phyloP scores from a whole-genome alignment of 306 rosid genomes.

The Lathyrus aphaca region DNA sequence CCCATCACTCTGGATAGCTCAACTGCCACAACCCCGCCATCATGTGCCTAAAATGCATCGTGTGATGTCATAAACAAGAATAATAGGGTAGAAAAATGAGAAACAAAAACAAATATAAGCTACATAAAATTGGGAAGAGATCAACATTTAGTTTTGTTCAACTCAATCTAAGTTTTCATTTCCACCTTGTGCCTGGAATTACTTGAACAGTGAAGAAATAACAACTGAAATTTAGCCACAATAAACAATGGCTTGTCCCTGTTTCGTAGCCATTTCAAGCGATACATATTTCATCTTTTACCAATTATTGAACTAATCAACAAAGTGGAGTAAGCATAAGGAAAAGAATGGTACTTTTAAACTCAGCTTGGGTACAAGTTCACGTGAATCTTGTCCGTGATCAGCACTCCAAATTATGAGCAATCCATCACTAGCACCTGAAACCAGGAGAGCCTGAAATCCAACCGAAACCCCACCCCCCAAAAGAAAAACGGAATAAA shows the following conservation, averaged over 20 bases:
- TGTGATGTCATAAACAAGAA: slow-evolving; percentile 37
- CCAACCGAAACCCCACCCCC: slow-evolving; percentile 34
- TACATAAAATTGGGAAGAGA: slow-evolving; percentile 16
- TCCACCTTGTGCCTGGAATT: slow-evolving; percentile 8
- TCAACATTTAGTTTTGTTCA: slow-evolving; percentile 14
- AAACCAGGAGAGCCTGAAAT: slow-evolving; percentile 88
- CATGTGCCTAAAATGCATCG: slow-evolving; percentile 77
- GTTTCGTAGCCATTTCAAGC: slow-evolving; percentile 32
- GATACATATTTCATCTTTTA: slow-evolving; percentile 36
- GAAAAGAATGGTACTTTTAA: slow-evolving; percentile 64
- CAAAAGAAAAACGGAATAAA: slow-evolving; percentile 16
- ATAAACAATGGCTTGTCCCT: slow-evolving; percentile 21
- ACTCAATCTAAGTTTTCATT: slow-evolving; percentile 18
- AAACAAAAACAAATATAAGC: slow-evolving; percentile 10
- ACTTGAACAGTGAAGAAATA: slow-evolving; percentile 35
- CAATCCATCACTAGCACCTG: slow-evolving; percentile 96
- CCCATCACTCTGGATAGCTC: slow-evolving; percentile 97
- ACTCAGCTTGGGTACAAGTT: slow-evolving; percentile 95
- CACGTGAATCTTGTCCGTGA: slow-evolving; percentile 94
- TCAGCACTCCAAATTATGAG: slow-evolving; percentile 98
- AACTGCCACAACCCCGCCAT: slow-evolving; percentile 97
- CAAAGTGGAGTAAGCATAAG: slow-evolving; percentile 19
- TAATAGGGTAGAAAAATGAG: slow-evolving; percentile 22
- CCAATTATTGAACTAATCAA: slow-evolving; percentile 25
- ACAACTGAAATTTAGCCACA: slow-evolving; percentile 31